Conservation (phyloP, 1,139 yeast genomes). For the Kodamaea sp. region DNA sequence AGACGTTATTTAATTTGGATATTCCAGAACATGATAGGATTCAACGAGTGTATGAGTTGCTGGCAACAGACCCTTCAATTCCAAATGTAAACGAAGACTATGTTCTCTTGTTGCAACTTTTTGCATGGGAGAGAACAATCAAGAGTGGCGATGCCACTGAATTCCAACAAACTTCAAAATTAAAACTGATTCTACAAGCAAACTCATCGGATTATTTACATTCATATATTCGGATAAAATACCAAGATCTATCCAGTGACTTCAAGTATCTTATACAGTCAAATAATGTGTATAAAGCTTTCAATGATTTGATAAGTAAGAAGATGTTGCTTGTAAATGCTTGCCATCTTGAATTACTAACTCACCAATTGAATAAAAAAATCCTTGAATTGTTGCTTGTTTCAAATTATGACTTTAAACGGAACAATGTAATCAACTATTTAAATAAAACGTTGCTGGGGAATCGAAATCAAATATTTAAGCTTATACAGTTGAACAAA, state of each 20-base stretch:
- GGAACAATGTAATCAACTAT: conserved; percentile 25
- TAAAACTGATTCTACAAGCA: conserved; percentile 4
- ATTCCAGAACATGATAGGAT: neutral
- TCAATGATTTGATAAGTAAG: conserved; percentile 38
- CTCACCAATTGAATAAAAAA: conserved; percentile 20
- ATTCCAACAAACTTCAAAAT: conserved; percentile 2
- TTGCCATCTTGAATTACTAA: conserved; percentile 12
- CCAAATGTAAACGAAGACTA: neutral
- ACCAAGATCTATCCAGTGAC: conserved; percentile 29
- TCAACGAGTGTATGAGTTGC: neutral
- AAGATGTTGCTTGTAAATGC: conserved; percentile 28
- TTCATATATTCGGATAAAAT: conserved; percentile 12
- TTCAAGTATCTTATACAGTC: conserved; percentile 25
- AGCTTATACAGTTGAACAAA: conserved; percentile 11
- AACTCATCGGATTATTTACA: conserved; percentile 4
- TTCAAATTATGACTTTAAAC: conserved; percentile 34
- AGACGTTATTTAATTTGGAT: neutral
- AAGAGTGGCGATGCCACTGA: conserved; percentile 2
- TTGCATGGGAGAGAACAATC: conserved; percentile 6
- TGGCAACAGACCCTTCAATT: too few species aligned
- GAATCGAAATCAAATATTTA: conserved; percentile 7
- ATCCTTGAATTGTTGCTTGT: conserved; percentile 29
- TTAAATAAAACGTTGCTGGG: conserved; percentile 11
- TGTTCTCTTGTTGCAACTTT: conserved; percentile 1
- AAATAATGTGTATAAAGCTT: conserved; percentile 16